Evolutionary conservation across 2,329 filamentous ascomycete species (phyloP).

Genomic region (Colletotrichum orchidophilum): DNA sequence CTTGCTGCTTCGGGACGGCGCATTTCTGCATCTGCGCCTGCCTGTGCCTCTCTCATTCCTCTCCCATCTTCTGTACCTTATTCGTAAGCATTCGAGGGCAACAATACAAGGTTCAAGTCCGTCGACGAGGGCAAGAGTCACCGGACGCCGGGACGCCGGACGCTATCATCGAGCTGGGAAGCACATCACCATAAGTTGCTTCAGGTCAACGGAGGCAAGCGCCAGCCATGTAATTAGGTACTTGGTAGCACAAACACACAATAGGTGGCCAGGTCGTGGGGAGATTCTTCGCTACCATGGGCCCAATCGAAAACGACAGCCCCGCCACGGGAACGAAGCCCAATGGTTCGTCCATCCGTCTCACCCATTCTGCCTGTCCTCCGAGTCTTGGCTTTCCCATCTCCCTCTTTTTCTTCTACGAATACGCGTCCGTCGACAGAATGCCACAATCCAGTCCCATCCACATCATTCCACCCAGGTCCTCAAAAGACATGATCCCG

Average conservation of each 20-base stretch:
- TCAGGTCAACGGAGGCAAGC: neutral
- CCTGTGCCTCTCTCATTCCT: neutral
- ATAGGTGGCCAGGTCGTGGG: conserved; percentile 18
- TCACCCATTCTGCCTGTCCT: neutral
- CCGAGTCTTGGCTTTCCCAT: conserved; percentile 5
- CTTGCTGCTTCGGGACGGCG: conserved; percentile 2
- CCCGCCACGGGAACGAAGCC: conserved; percentile 8
- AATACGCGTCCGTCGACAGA: too few relatives aligned
- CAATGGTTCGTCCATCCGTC: conserved; percentile 1
- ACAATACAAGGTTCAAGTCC: neutral
- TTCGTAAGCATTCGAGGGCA: neutral
- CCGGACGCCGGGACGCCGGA: too few relatives aligned
- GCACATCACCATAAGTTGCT: neutral
- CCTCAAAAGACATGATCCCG: conserved; percentile 8
- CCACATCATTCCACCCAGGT: neutral
- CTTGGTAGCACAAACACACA: neutral
- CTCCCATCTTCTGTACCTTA: neutral
- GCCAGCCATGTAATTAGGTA: neutral
- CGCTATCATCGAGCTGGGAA: neutral
- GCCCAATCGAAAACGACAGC: conserved; percentile 4
- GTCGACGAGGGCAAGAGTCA: neutral
- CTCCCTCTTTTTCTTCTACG: neutral
- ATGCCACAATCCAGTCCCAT: neutral
- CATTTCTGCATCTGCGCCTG: neutral
- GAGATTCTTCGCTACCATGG: conserved; percentile 18